Evolutionary conservation across 1,284 basidiomycete species (phyloP), one percentile per base, ranked within the genome.

Genomic region (Ceratorhiza oryzae-sativae): DNA sequence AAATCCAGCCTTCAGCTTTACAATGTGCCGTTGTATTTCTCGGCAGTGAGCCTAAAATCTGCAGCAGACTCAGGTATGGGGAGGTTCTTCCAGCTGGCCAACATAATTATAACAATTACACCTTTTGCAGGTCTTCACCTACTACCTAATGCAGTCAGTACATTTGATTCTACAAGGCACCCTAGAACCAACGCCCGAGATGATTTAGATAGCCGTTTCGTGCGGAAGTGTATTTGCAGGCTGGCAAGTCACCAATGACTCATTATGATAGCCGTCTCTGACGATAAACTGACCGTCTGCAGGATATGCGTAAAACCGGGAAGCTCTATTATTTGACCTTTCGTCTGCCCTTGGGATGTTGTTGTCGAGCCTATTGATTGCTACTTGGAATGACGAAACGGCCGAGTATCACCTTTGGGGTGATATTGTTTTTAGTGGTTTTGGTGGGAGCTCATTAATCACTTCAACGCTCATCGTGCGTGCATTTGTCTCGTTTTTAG

Each of bases 11-110:
- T 20, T 59, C 18, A 59, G 93, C 83, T 95, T 41, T 96, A 95
- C 81, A 93, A 93, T 77, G 84, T 93, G 34, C 94, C 94, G 20
- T 80, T 95, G 87, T 95, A 93, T 82, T 96, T 94, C 77, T 90
- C 91, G 72, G 90, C 93, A n/a, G 95, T 95, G 53, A 86, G 87
- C 74, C 82, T 94, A 72, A 84, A 87, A 76, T 87, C 88, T 13
- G 86, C 94, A 18, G 86, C 90, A 39, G 83, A 85, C 73, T 87
- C 93, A 65, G 93, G 93, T 87, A 79, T 59, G 56, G 9, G 8
- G 20, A 25, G n/a, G 86, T 78, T 58, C 39, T 12, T 15, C 18
- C 20, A n/a, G 12, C 48, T 23, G 15, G 36, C 23, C 10, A 61
- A 25, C 12, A 36, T 41, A 12, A 3, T 30, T 25, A 23, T 27